Evolutionary conservation across 164 flowering plant genomes (phyloP).

Genomic region (Euptelea pleiosperma): DNA sequence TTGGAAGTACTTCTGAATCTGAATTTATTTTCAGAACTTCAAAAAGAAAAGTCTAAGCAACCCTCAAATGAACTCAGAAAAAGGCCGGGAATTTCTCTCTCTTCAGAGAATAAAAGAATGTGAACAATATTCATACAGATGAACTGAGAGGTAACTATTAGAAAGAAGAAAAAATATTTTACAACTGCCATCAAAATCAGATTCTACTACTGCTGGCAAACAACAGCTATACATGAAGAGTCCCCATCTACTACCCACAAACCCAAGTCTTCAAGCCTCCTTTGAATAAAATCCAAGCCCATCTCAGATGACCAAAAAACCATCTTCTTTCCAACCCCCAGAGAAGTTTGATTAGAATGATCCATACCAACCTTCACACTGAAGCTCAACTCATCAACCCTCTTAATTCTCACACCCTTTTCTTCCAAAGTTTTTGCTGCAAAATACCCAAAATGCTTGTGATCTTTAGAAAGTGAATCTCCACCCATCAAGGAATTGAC

Average conservation of each 20-base stretch:
- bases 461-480: conserved; percentile 17
- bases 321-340: conserved; percentile 30
- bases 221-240: conserved; percentile 68
- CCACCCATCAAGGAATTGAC: conserved; percentile 19
- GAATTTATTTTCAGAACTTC: not conserved
- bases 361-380: conserved; percentile 25
- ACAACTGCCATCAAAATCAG: conserved; percentile 11
- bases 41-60: not conserved
- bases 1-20: too few species aligned
- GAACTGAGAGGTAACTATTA: not conserved
- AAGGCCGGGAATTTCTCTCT: not conserved
- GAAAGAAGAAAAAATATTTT: not conserved
- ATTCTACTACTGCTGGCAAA: conserved; percentile 59
- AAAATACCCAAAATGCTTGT: conserved; percentile 26
- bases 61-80: not conserved
- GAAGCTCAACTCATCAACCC: conserved; percentile 38
- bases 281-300: conserved; percentile 28
- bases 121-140: not conserved
- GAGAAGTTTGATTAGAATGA: conserved; percentile 25
- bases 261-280: conserved; percentile 40
- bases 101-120: too few species aligned
- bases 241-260: conserved; percentile 71
- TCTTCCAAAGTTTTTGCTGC: conserved; percentile 34
- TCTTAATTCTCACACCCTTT: conserved; percentile 32
- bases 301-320: conserved; percentile 53